Evolutionary conservation across 768 basidiomycete genomes (phyloP), one percentile per base, ranked within the genome.

Genomic region (Termitomyces sp.): DNA sequence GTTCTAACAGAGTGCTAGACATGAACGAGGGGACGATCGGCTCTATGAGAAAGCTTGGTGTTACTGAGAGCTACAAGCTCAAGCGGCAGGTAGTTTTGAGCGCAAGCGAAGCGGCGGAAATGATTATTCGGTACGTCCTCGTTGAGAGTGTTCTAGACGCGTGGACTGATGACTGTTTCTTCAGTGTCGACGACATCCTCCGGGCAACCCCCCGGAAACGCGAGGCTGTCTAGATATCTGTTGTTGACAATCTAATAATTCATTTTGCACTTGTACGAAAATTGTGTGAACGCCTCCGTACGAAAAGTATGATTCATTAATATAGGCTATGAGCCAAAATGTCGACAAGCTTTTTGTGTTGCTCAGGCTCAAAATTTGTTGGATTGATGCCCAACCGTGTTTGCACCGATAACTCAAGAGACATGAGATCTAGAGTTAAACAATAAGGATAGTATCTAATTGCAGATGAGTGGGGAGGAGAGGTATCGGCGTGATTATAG

Each of bases 21-120:
- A 95, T 99, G 95, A 83, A 93, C 32, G 67, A 84, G 44, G 96
- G 92, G 3, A 73, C 76, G 0, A 87, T 99, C 54, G 94, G 82
- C 0, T 95, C 92, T 7, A 98, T 99, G 97, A 79, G 73, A 63
- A 73, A 84, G 47, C 77, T 96, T 11, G 97, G 97, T 32, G 75
- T 99, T 37, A 98, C 95, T 0, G 96, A 99, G 76, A 95, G 92
- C 64, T 99, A 93, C 75, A 98, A 98, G 77, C 79, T 99, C 62
- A 99, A 99, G 77, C 80, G 88, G 40, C 95, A 98, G 72, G 95
- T 98, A 1, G 89, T 99, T 4, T 74, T 91, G 46, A 96, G 93
- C 66, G 95, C 97, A 1, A 92, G 87, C 56, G 97, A 99, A 69
- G 97, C 95, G 17, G 90, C 93, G 2, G 97, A 98, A 78, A 98